Evolutionary conservation across 768 basidiomycete species (phyloP), one percentile per base, ranked within the genome.

Genomic region (Pleurotus platypus): DNA sequence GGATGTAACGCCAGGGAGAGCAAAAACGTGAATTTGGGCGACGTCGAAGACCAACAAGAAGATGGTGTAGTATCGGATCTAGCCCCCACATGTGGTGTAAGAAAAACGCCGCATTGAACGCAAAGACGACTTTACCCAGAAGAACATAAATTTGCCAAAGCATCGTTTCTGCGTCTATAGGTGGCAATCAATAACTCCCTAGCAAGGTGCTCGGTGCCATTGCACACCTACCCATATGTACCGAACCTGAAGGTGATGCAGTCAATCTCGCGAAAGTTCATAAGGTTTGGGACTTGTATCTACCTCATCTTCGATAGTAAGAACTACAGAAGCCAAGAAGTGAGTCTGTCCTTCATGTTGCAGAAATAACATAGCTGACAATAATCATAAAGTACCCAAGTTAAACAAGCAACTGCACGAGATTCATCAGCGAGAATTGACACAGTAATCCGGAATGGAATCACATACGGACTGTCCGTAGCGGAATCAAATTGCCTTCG

Each of bases 21-120:
- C 58, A 54, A 78, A 78, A 2, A 71, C 60, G 53, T 80, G 78
- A 16, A 77, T 79, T 59, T 79, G 78, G 2, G 73, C 63, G 2
- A 74, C 72, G 51, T 79, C 77, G 58, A 79, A 78, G 2, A 75
- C 56, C 1, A 78, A 61, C 9, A 78, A 70, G 4, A 70, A 66
- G 22, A 79, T 70, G 26, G 75, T 77, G 60, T 78, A 80, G 59
- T 79, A 80, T 50, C 78, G 71, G 26, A 80, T 75, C 78, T 79
- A 57, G 7, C 7, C n/a, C 16, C 11, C 47, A 37, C 42, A 56
- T 16, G 16, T 20, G 45, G 48, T 26, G 24, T 5, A 47, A 43
- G 30, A 11, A 26, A 37, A 9, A 22, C 3, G 45, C 35, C 37
- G 26, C 27, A 12, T 45, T 42, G 16, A 5, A 27, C 5, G 30